Evolutionary conservation across 306 rosid species (phyloP), one percentile per base, ranked within the genome.

Genomic region (Begonia loranthoides): DNA sequence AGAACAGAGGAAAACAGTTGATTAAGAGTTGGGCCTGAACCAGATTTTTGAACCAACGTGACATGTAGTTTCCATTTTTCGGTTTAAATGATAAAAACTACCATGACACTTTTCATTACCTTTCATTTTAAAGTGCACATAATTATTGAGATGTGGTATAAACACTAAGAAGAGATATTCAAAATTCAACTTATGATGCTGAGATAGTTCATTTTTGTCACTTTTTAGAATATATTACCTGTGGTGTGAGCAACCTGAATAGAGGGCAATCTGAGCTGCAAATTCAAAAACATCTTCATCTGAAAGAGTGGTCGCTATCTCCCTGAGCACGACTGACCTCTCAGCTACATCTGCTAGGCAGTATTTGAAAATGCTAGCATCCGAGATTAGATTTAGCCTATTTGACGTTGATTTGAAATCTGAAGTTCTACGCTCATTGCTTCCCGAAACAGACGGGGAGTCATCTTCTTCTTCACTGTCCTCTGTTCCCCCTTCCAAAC

Each of bases 161-260:
- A 28, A 28, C 36, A 28, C 36, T 28, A 28, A 28, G 36, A 28
- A 28, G 36, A 5, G 9, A 28, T 28, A 3, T 28, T 28, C 36
- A 28, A 28, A 28, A 4, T 28, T 28, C 36, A 28, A 28, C 36
- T 7, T 5, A 28, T 28, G 36, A 7, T 19, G 22, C 22, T 19
- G 22, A 19, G 22, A 19, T 4, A 19, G 22, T 19, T 4, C 22
- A 19, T 19, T 19, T 19, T 19, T 19, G 22, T 19, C 22, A 28
- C 36, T 28, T 28, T 28, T 28, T 28, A 28, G 6, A 5, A 28
- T 43, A 19, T 49, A 62, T 60, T 70, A 70, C 90, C 94, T 75
- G 62, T 79, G 94, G 65, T 90, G 97, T 53, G 82, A 76, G 65
- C 97, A 90, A 66, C 97, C 97, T 12, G 94, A 77, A 68, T 82